phyloP scores from a whole-genome alignment of 1,139 yeast genomes.

The Hansenula lynferdii region DNA sequence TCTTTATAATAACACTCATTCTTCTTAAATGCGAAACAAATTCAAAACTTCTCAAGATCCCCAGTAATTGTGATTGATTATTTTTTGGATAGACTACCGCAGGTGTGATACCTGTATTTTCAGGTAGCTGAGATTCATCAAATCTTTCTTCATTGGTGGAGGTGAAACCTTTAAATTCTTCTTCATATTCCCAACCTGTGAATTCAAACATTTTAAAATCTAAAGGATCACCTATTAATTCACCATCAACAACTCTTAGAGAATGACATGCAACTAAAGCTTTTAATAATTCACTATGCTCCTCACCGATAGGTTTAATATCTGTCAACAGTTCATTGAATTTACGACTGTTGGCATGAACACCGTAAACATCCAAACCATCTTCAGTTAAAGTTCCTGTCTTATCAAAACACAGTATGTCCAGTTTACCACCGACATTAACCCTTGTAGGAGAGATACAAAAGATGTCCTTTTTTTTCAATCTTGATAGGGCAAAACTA shows the following conservation, averaged over 20 bases:
- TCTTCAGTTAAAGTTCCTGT: conserved; percentile 98
- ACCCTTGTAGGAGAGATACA: conserved; percentile 94
- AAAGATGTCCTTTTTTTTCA: conserved; percentile 64
- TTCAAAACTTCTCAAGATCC: conserved; percentile 74
- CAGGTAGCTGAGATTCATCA: conserved; percentile 33
- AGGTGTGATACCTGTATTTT: conserved; percentile 38
- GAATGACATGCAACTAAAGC: conserved; percentile 88
- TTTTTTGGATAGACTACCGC: conserved; percentile 41
- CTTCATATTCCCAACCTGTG: conserved; percentile 71
- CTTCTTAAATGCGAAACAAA: conserved; percentile 81
- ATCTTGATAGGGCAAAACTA: conserved; percentile 78
- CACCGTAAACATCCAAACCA: conserved; percentile 89
- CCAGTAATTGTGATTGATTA: conserved; percentile 31
- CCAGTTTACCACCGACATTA: conserved; percentile 91
- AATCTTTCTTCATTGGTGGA: conserved; percentile 30
- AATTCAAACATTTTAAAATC: conserved; percentile 92
- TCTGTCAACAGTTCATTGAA: conserved; percentile 43
- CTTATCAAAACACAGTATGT: conserved; percentile 88
- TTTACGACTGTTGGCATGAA: conserved; percentile 54
- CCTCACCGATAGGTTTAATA: conserved; percentile 25
- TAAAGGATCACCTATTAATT: conserved; percentile 86
- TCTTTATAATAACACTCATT: conserved; percentile 76
- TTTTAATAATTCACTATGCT: conserved; percentile 25
- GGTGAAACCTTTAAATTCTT: conserved; percentile 45
- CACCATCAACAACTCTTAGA: conserved; percentile 70